phyloP scores from a whole-genome alignment of 805 yeast genomes.

The Tetrapisispora fleetii region DNA sequence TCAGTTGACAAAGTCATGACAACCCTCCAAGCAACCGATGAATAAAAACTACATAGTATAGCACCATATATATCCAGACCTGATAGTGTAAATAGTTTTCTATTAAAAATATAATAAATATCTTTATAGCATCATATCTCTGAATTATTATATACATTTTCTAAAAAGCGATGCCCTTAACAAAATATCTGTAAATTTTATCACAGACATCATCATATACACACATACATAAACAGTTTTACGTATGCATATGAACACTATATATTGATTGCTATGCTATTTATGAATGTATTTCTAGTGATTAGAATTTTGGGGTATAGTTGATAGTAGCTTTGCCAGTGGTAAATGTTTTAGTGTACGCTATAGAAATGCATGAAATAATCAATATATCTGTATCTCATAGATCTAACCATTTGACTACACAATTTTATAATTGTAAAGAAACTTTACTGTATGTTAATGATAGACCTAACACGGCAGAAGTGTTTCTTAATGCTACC shows the following conservation, averaged over 20 bases:
- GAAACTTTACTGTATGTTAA: slow-evolving; percentile 48
- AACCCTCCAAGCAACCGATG: not conserved
- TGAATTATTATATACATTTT: too few relatives aligned
- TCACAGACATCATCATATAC: too few relatives aligned
- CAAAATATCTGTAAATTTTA: too few relatives aligned
- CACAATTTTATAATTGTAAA: slow-evolving; percentile 77
- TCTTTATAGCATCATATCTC: too few relatives aligned
- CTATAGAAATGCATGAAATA: slow-evolving; percentile 54
- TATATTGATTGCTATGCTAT: not conserved
- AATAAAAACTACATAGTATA: not conserved
- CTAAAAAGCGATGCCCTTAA: not conserved
- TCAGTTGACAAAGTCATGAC: not conserved
- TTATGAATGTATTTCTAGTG: not conserved
- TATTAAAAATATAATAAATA: too few relatives aligned
- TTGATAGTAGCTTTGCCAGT: not conserved
- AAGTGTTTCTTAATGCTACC: slow-evolving; percentile 37
- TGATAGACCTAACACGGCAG: slow-evolving; percentile 4
- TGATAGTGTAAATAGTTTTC: too few relatives aligned
- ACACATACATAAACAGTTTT: not conserved
- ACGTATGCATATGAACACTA: too few relatives aligned
- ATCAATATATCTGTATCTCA: slow-evolving; percentile 68
- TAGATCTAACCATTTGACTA: slow-evolving; percentile 57
- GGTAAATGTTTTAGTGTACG: too few relatives aligned
- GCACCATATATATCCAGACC: too few relatives aligned
- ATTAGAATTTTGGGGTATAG: too few relatives aligned